Base-by-base conservation (phyloP, 805 yeast genomes). In the Kazachstania viticola region DNA sequence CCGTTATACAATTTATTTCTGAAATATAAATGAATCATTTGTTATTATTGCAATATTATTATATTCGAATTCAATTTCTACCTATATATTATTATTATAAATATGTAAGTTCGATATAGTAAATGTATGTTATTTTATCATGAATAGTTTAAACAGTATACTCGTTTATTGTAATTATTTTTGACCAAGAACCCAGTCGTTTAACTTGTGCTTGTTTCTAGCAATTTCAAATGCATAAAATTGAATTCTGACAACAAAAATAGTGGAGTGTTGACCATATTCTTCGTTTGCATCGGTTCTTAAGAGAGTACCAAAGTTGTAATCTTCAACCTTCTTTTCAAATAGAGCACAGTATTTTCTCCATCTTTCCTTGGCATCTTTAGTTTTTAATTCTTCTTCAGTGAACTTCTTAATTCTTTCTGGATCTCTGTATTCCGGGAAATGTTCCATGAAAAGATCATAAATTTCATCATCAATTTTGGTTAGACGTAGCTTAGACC, bases 141-240 rank as follows among this genome's bases (percentile, higher is more conserved):
- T n/a, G n/a, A n/a, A n/a, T n/a, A n/a, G n/a, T n/a, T n/a, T n/a
- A n/a, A n/a, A n/a, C n/a, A 8, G 21, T 19, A 19, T 11, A 19
- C 7, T 11, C 11, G 9, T 11, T 19, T 19, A 19, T 19, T 19
- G 11, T 11, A 19, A 6, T 23, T 25, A 32, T 37, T 41, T 37
- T 27, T 62, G 54, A 39, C 61, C 61, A 35, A 55, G 59, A 34
- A 75, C 68, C 98, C 98, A 91, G 62, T 91, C 95, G 62, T 91
- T 91, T 49, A 81, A 68, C 23, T 94, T 94, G 42, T 69, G 69
- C 57, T 75, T 81, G 65, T 91, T 91, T 70, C 98, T 79, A 38
- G 83, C 84, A 41, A 91, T 79, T 65, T 91, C 98, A 51, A 85
- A 71, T 34, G 95, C 95, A 49, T 87, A 81, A 56, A 91, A 91